Conservation (phyloP, 352 stramenopile genomes). For the Phytophthora melonis region DNA sequence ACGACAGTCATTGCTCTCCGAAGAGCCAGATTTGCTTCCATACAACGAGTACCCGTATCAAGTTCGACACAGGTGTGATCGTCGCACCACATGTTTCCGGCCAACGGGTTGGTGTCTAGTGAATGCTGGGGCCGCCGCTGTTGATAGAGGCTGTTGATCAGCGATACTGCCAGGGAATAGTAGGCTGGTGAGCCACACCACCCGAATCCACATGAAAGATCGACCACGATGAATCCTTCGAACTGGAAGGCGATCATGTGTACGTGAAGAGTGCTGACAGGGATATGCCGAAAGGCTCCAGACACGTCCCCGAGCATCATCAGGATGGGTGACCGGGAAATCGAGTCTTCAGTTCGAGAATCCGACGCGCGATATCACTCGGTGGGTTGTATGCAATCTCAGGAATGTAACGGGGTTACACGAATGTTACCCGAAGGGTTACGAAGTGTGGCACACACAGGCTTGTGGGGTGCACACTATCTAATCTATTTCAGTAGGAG, state of each 20-base stretch:
- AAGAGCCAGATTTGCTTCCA: slow-evolving; percentile 9
- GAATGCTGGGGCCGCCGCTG: not conserved
- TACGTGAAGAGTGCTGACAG: not conserved
- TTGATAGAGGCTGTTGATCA: not conserved
- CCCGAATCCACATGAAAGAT: not conserved
- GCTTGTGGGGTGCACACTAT: too few relatives aligned
- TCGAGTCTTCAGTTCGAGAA: too few relatives aligned
- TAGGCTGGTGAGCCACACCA: too few relatives aligned
- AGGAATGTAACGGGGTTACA: too few relatives aligned
- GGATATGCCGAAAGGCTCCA: not conserved
- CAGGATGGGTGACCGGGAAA: not conserved
- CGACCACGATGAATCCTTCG: not conserved
- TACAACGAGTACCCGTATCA: slow-evolving; percentile 5
- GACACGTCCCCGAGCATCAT: not conserved
- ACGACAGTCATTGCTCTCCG: slow-evolving; percentile 6
- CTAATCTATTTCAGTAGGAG: too few relatives aligned
- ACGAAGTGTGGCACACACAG: too few relatives aligned
- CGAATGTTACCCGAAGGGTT: too few relatives aligned
- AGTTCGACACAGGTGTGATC: slow-evolving; percentile 4
- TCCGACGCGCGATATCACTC: too few relatives aligned
- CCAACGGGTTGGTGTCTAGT: not conserved
- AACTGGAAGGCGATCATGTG: not conserved
- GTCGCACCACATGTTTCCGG: slow-evolving; percentile 2
- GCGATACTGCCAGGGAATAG: too few relatives aligned
- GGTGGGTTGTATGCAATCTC: not conserved